A percentile compares a stretch with the other conserved stretches of the same genome.
Evolutionary conservation across 768 basidiomycete genomes (phyloP).

Genomic region (Grammothele lineata): DNA sequence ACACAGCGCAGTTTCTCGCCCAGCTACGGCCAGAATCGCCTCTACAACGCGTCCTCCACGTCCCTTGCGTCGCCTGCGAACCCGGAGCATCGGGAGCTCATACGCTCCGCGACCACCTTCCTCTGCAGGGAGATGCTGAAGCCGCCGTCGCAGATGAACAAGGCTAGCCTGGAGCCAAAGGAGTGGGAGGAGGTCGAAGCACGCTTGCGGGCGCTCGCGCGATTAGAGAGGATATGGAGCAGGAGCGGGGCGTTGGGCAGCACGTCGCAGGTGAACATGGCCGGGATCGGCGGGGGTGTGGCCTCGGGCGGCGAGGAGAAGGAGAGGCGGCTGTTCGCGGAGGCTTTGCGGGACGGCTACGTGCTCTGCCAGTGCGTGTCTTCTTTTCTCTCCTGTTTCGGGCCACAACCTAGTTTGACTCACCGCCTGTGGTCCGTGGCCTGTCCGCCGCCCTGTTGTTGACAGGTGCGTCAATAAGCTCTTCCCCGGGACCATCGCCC

Average conservation of each 20-base stretch:
- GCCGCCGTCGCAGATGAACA: slow-evolving; percentile 53
- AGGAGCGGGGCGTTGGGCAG: slow-evolving; percentile 51
- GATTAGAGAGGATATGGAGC: slow-evolving; percentile 76
- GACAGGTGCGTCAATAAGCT: slow-evolving; percentile 77
- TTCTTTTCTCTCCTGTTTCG: slow-evolving; percentile 3
- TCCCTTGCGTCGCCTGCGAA: slow-evolving; percentile 46
- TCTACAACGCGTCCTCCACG: slow-evolving; percentile 55
- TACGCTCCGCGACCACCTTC: slow-evolving; percentile 59
- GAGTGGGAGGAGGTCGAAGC: slow-evolving; percentile 79
- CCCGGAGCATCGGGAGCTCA: slow-evolving; percentile 61
- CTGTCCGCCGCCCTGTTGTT: no score
- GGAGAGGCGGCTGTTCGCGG: slow-evolving; percentile 68
- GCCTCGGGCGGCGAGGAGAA: slow-evolving; percentile 65
- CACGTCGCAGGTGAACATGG: slow-evolving; percentile 32
- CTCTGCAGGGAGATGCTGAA: slow-evolving; percentile 64
- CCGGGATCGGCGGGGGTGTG: slow-evolving; percentile 28
- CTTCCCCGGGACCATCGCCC: slow-evolving; percentile 52
- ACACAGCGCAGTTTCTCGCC: slow-evolving; percentile 26
- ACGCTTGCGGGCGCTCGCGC: slow-evolving; percentile 51
- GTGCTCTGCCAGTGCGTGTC: slow-evolving; percentile 83
- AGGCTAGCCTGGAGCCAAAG: slow-evolving; percentile 42
- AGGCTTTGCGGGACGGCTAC: slow-evolving; percentile 79
- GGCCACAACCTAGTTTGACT: slow-evolving; percentile 2
- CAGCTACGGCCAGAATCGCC: slow-evolving; percentile 46
- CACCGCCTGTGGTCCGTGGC: neutral